Evolutionary conservation across 345 rosid genomes (phyloP), one percentile per base, ranked within the genome.

Genomic region (Microthlaspi erraticum): DNA sequence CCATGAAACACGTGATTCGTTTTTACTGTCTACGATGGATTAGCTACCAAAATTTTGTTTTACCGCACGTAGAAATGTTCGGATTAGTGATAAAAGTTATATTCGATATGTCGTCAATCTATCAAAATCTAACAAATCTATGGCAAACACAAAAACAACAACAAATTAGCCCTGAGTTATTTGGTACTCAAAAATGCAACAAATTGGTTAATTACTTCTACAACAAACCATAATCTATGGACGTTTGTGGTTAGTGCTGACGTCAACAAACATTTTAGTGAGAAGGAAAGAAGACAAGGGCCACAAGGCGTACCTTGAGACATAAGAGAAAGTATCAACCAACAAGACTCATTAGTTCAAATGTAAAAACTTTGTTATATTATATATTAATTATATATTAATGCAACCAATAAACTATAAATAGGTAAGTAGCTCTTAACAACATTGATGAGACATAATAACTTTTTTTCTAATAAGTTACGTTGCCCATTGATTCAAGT

Each of bases 1-100:
- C 14, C 75, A 32, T 50, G 75, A 42, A 14, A 16, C 75, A 51
- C 12, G 31, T 61, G 75, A 32, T 51, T 17, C 42, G 14, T 33
- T 50, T 14, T 52, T 41, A 52, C 70, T 9, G 8, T 14, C 16
- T 52, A 26, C 29, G 29, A 26, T 2, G 29, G 29, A 16, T 55
- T 33, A 55, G 60, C 61, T 17, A 56, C 42, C n/a, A 62, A 44
- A 10, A 13, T 6, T 44, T 14, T 3, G 2, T 44, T 44, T 42
- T 62, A 2, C 32, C 41, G 9, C 29, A 16, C 10, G 37, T 26
- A 45, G 11, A 31, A 31, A 8, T 8, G 10, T n/a, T 26, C n/a
- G 14, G 12, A 43, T 29, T 31, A 33, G 36, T 61, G 39, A 26
- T 3, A 26, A 26, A 43, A 4, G 8, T 8, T 12, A 10, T 7